A percentile compares a stretch with the other conserved stretches of the same genome.
Conservation (phyloP, 1,284 basidiomycete genomes). For the Xanthoconium separans region DNA sequence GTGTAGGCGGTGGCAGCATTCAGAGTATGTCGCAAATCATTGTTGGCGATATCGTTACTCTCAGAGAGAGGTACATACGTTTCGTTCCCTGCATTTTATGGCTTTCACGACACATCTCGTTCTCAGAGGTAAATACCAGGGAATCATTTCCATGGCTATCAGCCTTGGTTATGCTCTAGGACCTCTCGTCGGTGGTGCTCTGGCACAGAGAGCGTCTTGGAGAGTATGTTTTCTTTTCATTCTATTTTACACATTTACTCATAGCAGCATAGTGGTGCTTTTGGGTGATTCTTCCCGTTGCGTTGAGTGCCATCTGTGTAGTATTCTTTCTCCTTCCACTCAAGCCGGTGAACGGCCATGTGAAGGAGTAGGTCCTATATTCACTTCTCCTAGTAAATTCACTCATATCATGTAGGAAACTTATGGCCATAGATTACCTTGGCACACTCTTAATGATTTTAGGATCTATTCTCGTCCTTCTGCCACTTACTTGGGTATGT, state of each 20-base stretch:
- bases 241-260: background rate
- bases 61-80: conserved; percentile 56
- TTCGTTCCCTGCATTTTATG: too few relatives aligned
- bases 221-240: conserved; percentile 39
- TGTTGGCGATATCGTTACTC: conserved; percentile 62
- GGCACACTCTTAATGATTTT: conserved; percentile 59
- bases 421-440: conserved; percentile 68
- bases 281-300: conserved; percentile 67
- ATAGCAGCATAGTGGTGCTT: conserved; percentile 50
- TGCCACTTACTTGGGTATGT: conserved; percentile 75
- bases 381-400: background rate
- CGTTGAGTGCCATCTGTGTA: conserved; percentile 49
- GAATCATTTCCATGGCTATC: conserved; percentile 55
- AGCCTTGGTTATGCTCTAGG: conserved; percentile 48
- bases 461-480: conserved; percentile 61
- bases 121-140: conserved; percentile 61
- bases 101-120: too few relatives aligned
- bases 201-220: conserved; percentile 62
- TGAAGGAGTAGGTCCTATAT: conserved; percentile 39
- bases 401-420: conserved; percentile 44
- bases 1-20: conserved; percentile 68
- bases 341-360: conserved; percentile 59
- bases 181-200: conserved; percentile 58
- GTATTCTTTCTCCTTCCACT: conserved; percentile 65
- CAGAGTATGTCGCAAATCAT: conserved; percentile 67